Percentiles rank a stretch among this genome's conserved stretches.
These are phyloP conservation scores for Claviceps humidiphila DNA, from an alignment of 2,329 filamentous ascomycete species.

Conservation along the genomic window DNA sequence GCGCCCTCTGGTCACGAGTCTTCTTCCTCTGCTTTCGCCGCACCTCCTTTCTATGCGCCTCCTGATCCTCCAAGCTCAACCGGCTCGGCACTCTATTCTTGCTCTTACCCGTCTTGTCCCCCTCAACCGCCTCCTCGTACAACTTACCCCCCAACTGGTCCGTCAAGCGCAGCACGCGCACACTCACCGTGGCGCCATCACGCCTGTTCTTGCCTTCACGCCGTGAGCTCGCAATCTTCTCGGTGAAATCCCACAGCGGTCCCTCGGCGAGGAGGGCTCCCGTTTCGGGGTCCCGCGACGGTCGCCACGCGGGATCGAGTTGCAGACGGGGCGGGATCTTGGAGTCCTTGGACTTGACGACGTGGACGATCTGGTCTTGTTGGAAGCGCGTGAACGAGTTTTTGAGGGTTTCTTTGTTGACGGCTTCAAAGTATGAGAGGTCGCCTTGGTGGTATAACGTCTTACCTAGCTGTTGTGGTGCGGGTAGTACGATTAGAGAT, in stretches of 20 bases:
- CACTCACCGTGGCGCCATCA: constrained; percentile 83
- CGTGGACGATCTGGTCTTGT: constrained; percentile 76
- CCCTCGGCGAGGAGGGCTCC: constrained; percentile 56
- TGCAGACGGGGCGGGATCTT: constrained; percentile 50
- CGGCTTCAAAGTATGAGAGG: constrained; percentile 91
- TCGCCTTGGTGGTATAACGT: constrained; percentile 97
- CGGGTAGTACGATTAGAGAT: constrained; percentile 5
- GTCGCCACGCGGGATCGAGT: constrained; percentile 63
- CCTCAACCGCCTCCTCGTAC: constrained; percentile 43
- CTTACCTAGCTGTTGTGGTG: constrained; percentile 58
- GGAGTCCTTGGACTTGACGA: constrained; percentile 54
- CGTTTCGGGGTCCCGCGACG: constrained; percentile 47
- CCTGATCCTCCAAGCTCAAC: constrained; percentile 37
- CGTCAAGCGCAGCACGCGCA: constrained; percentile 63
- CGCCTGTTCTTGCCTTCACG: constrained; percentile 90
- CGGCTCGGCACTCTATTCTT: constrained; percentile 26
- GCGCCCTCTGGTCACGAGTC: constrained; percentile 33
- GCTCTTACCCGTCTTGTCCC: constrained; percentile 21
- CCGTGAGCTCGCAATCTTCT: constrained; percentile 68
- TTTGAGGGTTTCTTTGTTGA: constrained; percentile 95
- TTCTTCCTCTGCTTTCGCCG: constrained; percentile 33
- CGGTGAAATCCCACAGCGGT: constrained; percentile 80
- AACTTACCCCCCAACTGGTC: constrained; percentile 59
- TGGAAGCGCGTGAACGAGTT: constrained; percentile 83
- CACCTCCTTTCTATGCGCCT: constrained; percentile 29